Evolutionary conservation across 1,139 yeast species (phyloP).

Genomic region (Lodderomyces metapsilosis): DNA sequence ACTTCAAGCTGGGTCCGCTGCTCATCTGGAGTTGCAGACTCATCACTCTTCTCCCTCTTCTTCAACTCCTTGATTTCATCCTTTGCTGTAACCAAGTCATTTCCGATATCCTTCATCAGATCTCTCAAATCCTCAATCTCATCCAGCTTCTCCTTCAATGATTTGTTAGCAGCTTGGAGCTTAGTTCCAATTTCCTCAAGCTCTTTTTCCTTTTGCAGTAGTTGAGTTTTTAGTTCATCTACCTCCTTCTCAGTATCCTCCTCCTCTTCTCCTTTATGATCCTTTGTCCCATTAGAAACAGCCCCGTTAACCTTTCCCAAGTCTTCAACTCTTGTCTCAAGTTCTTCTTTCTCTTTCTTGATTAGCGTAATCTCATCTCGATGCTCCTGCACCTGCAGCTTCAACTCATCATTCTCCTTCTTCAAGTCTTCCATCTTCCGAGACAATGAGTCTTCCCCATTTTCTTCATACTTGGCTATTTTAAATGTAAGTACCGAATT

Average conservation of each 20-base stretch:
- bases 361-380: neutral
- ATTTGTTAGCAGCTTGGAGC: constrained; percentile 18
- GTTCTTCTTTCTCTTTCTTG: constrained; percentile 1
- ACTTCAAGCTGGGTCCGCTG: neutral
- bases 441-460: constrained; percentile 14
- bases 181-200: constrained; percentile 18
- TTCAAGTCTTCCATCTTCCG: constrained; percentile 16
- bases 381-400: neutral
- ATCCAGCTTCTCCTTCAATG: constrained; percentile 34
- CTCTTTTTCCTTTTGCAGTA: constrained; percentile 17
- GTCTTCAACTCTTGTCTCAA: neutral
- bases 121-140: constrained; percentile 65
- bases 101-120: constrained; percentile 70
- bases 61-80: constrained; percentile 34
- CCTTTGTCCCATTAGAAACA: too few relatives aligned
- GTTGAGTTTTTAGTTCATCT: too few relatives aligned
- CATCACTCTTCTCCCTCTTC: constrained; percentile 4
- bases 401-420: constrained; percentile 8
- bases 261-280: too few relatives aligned
- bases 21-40: neutral
- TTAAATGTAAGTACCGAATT: constrained; percentile 24
- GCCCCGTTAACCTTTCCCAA: too few relatives aligned
- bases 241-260: too few relatives aligned
- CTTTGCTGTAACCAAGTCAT: constrained; percentile 63
- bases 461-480: constrained; percentile 15